Base-by-base conservation (phyloP, 192 early-diverging fungal species). In the Coemansia sp. region DNA sequence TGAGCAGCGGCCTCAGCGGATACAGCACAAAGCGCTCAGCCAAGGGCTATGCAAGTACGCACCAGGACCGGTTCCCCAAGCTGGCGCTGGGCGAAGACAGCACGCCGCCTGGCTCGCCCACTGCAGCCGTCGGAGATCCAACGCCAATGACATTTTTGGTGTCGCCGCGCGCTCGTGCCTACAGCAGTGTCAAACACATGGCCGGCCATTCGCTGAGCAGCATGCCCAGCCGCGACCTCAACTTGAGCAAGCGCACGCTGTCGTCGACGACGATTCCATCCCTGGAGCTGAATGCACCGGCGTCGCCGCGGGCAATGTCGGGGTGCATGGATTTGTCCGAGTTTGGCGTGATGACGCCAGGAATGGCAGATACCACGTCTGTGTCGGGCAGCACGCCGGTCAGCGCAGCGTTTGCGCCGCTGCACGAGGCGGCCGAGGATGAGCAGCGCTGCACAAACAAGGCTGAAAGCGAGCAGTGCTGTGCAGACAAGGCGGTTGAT, bases 131-230 rank as follows among this genome's bases (percentile, higher is more conserved):
- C 3, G 60, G 58, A 3, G 52, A 56, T 5, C 27, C 63, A 2
- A 63, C 65, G 54, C 77, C 77, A 10, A 71, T 80, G 78, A 80
- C 78, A 35, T 80, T 80, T 52, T 25, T 80, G 41, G 78, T 80
- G 27, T 80, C 78, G 17, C 69, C 78, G 27, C 67, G 78, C 6
- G 68, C 69, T 11, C 72, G 78, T 10, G 72, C 78, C 23, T 65
- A 58, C 66, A 80, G 67, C 8, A 65, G 72, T 60, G 41, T 65
- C 57, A 67, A 52, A 32, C 72, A 73, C 24, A 59, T 39, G 4
- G 39, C 59, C 10, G 11, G 57, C 14, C 67, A 76, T 24, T 27
- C 65, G 15, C 62, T 80, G 50, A 62, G 61, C 62, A 66, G 56
- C 48, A 72, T 69, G 0, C 57, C 49, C 4, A 72, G 72, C 56